Evolutionary conservation across 2,329 filamentous ascomycete species (phyloP), one percentile per base, ranked within the genome.

Genomic region (Colletotrichum scovillei): DNA sequence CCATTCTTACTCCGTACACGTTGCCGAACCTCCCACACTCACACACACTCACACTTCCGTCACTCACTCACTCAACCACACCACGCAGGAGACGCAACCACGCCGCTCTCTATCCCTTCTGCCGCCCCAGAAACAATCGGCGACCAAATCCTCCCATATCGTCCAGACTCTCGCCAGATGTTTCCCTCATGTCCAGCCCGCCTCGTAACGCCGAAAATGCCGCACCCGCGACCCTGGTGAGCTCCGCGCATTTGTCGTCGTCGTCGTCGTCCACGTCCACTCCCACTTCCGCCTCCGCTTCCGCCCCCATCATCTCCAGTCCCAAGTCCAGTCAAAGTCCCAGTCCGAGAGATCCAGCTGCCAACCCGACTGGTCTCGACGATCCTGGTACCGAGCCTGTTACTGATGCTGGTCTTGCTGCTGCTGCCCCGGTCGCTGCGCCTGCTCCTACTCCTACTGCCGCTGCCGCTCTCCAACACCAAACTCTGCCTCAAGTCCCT

Each of bases 131-230:
- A 67, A 59, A 57, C 75, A 72, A 63, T 69, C 67, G 74, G 76
- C 75, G 77, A 79, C 77, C 78, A 78, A 78, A 76, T 74, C 70
- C 77, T 77, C 76, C 76, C 77, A 78, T 77, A 77, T 26, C 73
- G 69, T 74, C 65, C 68, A 69, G 67, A 76, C 72, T 74, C 74
- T 77, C 81, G 84, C 85, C 86, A 86, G 82, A 90, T 90, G 88
- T 87, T 83, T 82, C 83, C 84, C 87, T 86, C 88, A 90, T 90
- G 88, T 90, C 87, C 83, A 87, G 81, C 80, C 83, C 84, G 84
- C 82, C 83, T 81, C 81, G 80, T 81, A 81, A 83, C 80, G 81
- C 82, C 83, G 86, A 88, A 88, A 87, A 89, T 89, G 87, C 86
- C 87, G 86, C 88, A 87, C 80, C 79, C 80, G 81, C 85, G 81